Conservation (phyloP, 176 grass and related monocot genomes). For the Triticum urartu region DNA sequence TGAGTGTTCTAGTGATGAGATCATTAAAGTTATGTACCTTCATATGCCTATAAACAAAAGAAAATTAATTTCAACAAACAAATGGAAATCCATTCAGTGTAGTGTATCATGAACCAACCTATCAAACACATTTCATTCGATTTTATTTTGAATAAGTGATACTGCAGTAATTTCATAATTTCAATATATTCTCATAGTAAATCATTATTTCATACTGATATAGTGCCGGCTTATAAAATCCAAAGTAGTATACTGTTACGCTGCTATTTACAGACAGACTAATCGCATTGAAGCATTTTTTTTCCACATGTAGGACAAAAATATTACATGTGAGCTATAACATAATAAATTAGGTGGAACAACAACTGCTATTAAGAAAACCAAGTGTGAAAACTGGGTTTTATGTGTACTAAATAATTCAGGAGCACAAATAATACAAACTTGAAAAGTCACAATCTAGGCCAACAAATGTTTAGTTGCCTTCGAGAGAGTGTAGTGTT, state of each 20-base stretch:
- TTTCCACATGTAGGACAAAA: too few species aligned
- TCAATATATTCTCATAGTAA: not conserved
- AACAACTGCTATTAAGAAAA: too few species aligned
- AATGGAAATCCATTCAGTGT: not conserved
- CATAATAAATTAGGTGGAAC: too few species aligned
- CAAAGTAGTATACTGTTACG: slow-evolving; percentile 1
- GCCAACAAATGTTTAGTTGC: not conserved
- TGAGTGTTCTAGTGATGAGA: not conserved
- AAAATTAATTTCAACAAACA: not conserved
- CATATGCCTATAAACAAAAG: not conserved
- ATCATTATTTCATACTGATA: not conserved
- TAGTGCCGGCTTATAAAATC: not conserved
- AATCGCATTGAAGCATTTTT: not conserved
- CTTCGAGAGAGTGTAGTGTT: not conserved
- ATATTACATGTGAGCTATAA: too few species aligned
- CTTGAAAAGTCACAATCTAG: too few species aligned
- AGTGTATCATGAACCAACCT: not conserved
- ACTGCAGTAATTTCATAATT: not conserved
- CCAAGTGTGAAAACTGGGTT: too few species aligned
- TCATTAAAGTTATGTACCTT: not conserved
- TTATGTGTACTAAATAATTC: too few species aligned
- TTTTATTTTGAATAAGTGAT: not conserved
- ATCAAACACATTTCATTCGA: not conserved
- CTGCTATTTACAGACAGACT: not conserved
- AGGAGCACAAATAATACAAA: too few species aligned